Conservation (phyloP, 2,329 filamentous ascomycete species). For the Talaromyces sp. region DNA sequence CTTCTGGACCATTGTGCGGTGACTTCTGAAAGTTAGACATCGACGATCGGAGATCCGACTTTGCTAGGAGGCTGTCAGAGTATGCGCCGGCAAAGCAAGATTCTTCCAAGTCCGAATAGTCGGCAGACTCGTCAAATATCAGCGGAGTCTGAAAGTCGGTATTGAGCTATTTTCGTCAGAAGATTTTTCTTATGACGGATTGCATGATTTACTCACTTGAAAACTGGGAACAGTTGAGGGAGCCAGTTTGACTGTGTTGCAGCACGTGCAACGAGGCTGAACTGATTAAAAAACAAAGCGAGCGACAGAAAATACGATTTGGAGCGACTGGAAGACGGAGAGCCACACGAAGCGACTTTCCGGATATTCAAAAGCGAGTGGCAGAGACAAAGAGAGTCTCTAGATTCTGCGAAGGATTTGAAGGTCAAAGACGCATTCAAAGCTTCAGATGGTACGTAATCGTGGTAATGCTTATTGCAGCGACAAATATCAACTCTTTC, state of each 20-base stretch:
- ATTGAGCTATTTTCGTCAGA: slow-evolving; percentile 33
- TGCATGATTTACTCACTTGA: slow-evolving; percentile 39
- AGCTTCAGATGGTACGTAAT: slow-evolving; percentile 5
- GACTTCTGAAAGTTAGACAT: slow-evolving; percentile 81
- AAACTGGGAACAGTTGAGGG: slow-evolving; percentile 45
- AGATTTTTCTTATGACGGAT: slow-evolving; percentile 12
- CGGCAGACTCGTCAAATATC: slow-evolving; percentile 47
- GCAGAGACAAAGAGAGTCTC: slow-evolving; percentile 44
- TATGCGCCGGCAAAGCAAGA: slow-evolving; percentile 43
- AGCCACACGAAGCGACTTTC: slow-evolving; percentile 31
- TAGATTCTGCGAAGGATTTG: slow-evolving; percentile 27
- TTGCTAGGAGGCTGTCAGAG: slow-evolving; percentile 53
- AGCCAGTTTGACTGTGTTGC: slow-evolving; percentile 50
- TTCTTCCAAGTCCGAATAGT: slow-evolving; percentile 46
- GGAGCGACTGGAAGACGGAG: slow-evolving; percentile 38
- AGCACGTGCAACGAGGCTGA: slow-evolving; percentile 41
- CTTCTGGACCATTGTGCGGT: slow-evolving; percentile 72
- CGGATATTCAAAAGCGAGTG: slow-evolving; percentile 22
- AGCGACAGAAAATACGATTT: slow-evolving; percentile 45
- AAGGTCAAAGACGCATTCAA: slow-evolving; percentile 37
- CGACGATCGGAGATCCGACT: slow-evolving; percentile 63
- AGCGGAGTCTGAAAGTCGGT: slow-evolving; percentile 46
- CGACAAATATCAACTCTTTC: slow-evolving; percentile 1
- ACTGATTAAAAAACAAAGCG: slow-evolving; percentile 37
- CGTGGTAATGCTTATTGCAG: neutral